These are phyloP conservation scores for Conticribra weissflogii DNA, from an alignment of 108 stramenopile genomes.

Conservation along the genomic window DNA sequence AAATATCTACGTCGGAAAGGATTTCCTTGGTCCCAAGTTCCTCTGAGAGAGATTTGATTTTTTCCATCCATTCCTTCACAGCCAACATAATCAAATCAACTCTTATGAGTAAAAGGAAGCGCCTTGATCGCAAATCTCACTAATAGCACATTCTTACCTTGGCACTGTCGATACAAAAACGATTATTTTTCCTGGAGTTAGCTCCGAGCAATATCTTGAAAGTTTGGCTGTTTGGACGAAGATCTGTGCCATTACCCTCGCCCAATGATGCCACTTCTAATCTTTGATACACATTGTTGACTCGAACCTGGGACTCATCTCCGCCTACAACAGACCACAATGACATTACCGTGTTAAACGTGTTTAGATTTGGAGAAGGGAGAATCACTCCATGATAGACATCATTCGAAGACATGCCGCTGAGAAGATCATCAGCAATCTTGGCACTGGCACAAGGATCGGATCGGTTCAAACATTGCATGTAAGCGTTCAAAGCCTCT, in stretches of 20 bases:
- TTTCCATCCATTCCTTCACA: slow-evolving; percentile 32
- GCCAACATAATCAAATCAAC: too few species aligned
- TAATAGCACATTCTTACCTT: too few species aligned
- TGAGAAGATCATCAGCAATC: slow-evolving; percentile 52
- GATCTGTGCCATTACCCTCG: background rate
- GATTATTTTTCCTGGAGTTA: slow-evolving; percentile 26
- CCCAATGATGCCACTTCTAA: slow-evolving; percentile 31
- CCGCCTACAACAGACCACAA: slow-evolving; percentile 58
- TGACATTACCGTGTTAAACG: slow-evolving; percentile 63
- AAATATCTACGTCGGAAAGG: slow-evolving; percentile 50
- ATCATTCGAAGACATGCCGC: slow-evolving; percentile 49
- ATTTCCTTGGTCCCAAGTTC: slow-evolving; percentile 21
- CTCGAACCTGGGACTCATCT: slow-evolving; percentile 23
- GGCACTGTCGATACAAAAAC: slow-evolving; percentile 58
- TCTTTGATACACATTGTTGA: slow-evolving; percentile 41
- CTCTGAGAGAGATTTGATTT: slow-evolving; percentile 48
- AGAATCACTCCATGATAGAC: slow-evolving; percentile 23
- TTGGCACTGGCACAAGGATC: slow-evolving; percentile 33
- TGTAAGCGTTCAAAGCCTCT: slow-evolving; percentile 64
- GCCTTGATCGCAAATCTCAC: too few species aligned
- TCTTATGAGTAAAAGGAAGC: too few species aligned
- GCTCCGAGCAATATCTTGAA: slow-evolving; percentile 36
- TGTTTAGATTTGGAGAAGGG: slow-evolving; percentile 57
- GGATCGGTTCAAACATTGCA: slow-evolving; percentile 58
- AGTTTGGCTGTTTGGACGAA: slow-evolving; percentile 36